A percentile compares a stretch with the other conserved stretches of the same genome.
phyloP scores from a whole-genome alignment of 257 asterid species.

The Solanum etuberosum region DNA sequence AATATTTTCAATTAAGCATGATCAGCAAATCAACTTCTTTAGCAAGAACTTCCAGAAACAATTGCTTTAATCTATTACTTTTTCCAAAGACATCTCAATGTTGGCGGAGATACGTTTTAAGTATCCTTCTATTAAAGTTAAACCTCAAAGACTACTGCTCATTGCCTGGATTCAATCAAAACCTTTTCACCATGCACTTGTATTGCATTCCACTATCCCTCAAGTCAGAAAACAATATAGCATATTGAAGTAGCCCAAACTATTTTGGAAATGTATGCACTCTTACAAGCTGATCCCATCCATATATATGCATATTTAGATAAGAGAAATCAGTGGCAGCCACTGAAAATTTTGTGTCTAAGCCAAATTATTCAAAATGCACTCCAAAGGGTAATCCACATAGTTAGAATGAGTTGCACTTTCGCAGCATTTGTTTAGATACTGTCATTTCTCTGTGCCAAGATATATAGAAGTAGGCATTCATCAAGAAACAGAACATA shows the following conservation, averaged over 20 bases:
- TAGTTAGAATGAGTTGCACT: background rate
- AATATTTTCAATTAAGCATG: background rate
- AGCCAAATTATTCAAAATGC: background rate
- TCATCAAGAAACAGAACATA: constrained; percentile 11
- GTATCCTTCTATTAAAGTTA: background rate
- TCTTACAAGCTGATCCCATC: background rate
- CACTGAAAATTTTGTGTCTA: background rate
- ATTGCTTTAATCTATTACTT: background rate
- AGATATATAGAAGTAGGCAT: background rate
- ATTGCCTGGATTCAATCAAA: background rate
- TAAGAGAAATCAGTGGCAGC: background rate
- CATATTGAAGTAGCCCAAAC: background rate
- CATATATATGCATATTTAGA: background rate
- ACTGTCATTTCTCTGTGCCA: background rate
- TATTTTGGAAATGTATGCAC: background rate
- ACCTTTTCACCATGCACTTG: background rate
- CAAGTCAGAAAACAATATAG: background rate
- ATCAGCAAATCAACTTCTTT: background rate
- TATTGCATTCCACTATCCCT: background rate
- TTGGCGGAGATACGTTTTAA: background rate
- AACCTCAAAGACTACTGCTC: background rate
- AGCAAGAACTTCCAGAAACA: background rate
- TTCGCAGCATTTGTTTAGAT: background rate
- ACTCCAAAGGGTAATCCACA: background rate
- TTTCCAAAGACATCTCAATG: background rate